Evolutionary conservation across 306 rosid genomes (phyloP), one percentile per base, ranked within the genome.

Genomic region (Glycine soja): DNA sequence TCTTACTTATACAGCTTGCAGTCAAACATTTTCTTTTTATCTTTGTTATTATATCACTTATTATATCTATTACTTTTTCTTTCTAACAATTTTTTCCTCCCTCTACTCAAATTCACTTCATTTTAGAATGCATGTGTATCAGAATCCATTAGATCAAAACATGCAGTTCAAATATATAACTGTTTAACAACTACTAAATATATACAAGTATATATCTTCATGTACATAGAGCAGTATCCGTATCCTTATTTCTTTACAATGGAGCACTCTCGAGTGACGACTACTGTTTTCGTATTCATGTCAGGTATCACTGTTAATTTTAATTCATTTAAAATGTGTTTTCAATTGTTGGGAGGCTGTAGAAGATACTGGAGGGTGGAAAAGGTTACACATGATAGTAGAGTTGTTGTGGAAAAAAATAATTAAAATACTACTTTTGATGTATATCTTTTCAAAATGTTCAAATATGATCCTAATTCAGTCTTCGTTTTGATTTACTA

Each of bases 101-200:
- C 30, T 24, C 2, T 24, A 24, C 30, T 24, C 30, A 1, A 46
- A 46, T 46, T 0, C 11, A 9, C 51, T 5, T 46, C 50, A 45
- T 8, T 45, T 45, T 46, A 46, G 12, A 46, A 46, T 2, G 51
- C 2, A 8, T 2, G 11, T 46, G 51, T 46, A 3, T 46, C 30
- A 24, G 30, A 24, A 24, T 24, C 30, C 12, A 77, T 83, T 85
- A 13, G n/a, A 62, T 62, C 64, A 50, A 42, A 79, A 67, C 42
- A 24, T 24, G 30, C 30, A 47, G 75, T 84, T 82, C 80, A 74
- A 79, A 61, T 38, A 68, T 64, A 69, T 87, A 90, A 65, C 92
- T 70, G 54, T 83, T 79, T 54, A 76, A 58, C 80, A 48, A 83
- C 43, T 76, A 83, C n/a, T 76, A 79, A 72, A 78, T 75, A 24